A percentile compares a stretch with the other conserved stretches of the same genome.
phyloP scores from a whole-genome alignment of 2,329 filamentous ascomycete species.

The Esteya vermicola region DNA sequence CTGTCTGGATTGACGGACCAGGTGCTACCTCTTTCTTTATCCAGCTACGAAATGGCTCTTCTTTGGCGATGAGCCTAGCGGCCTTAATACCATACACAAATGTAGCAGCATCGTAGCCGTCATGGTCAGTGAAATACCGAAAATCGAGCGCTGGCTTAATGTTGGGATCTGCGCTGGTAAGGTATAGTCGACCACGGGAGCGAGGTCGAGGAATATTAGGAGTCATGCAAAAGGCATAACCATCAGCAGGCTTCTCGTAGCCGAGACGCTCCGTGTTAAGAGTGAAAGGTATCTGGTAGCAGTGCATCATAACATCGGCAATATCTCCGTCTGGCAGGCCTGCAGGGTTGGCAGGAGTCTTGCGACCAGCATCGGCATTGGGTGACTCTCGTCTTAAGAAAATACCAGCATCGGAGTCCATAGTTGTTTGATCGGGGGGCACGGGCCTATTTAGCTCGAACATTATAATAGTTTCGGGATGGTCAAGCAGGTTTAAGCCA shows the following conservation, averaged over 20 bases:
- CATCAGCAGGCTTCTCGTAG: constrained; percentile 37
- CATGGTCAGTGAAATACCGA: constrained; percentile 21
- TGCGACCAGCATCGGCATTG: constrained; percentile 50
- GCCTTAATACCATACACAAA: constrained; percentile 10
- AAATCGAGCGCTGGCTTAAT: constrained; percentile 14
- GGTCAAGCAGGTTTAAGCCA: constrained; percentile 47
- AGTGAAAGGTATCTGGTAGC: constrained; percentile 88
- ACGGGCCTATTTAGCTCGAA: constrained; percentile 69
- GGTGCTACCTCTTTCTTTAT: constrained; percentile 30
- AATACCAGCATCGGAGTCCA: constrained; percentile 81
- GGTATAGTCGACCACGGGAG: constrained; percentile 42
- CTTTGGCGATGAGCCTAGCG: constrained; percentile 8
- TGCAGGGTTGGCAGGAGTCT: constrained; percentile 31
- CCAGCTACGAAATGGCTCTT: constrained; percentile 10
- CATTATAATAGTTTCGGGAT: constrained; percentile 46
- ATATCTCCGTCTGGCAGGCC: constrained; percentile 52
- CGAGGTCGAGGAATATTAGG: constrained; percentile 78
- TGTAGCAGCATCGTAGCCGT: constrained; percentile 25
- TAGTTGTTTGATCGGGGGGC: constrained; percentile 68
- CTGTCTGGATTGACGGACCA: constrained; percentile 52
- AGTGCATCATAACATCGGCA: constrained; percentile 90
- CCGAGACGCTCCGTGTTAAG: constrained; percentile 73
- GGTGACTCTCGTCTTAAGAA: constrained; percentile 67
- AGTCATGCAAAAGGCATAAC: constrained; percentile 85
- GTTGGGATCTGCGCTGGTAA: constrained; percentile 10